A percentile compares a stretch with the other conserved stretches of the same genome.
phyloP scores from a whole-genome alignment of 345 rosid species.

The Acer yangbiense region DNA sequence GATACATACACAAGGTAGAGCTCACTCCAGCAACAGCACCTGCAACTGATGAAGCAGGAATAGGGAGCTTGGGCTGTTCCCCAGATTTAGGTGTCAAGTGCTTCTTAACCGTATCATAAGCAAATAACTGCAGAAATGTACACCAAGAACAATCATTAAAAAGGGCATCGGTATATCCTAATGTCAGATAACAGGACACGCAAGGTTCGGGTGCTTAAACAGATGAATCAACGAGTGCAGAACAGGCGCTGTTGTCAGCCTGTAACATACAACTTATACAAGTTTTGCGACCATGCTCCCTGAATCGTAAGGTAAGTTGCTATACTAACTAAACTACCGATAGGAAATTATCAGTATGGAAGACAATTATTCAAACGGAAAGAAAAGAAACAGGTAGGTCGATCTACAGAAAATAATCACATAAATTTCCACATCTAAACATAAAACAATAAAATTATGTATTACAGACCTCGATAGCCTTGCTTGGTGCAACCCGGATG shows the following conservation, averaged over 20 bases:
- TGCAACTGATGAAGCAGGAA: conserved; percentile 53
- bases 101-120: conserved; percentile 57
- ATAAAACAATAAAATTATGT: neutral
- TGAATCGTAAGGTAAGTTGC: neutral
- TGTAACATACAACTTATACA: neutral
- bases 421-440: neutral
- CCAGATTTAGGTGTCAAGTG: conserved; percentile 40
- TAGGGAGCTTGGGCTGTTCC: conserved; percentile 43
- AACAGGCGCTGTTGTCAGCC: neutral
- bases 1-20: conserved; percentile 58
- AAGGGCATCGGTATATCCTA: neutral
- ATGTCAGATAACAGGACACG: neutral
- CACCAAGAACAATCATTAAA: neutral
- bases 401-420: neutral
- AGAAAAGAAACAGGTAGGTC: neutral
- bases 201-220: neutral
- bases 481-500: conserved; percentile 65
- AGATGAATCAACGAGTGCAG: neutral
- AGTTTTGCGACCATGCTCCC: neutral
- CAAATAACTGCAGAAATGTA: conserved; percentile 46
- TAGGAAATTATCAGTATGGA: neutral
- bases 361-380: neutral
- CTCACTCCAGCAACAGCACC: conserved; percentile 69
- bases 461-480: conserved; percentile 62
- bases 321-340: neutral